Evolutionary conservation across 352 stramenopile genomes (phyloP), one percentile per base, ranked within the genome.

Genomic region (Peronospora destructor): DNA sequence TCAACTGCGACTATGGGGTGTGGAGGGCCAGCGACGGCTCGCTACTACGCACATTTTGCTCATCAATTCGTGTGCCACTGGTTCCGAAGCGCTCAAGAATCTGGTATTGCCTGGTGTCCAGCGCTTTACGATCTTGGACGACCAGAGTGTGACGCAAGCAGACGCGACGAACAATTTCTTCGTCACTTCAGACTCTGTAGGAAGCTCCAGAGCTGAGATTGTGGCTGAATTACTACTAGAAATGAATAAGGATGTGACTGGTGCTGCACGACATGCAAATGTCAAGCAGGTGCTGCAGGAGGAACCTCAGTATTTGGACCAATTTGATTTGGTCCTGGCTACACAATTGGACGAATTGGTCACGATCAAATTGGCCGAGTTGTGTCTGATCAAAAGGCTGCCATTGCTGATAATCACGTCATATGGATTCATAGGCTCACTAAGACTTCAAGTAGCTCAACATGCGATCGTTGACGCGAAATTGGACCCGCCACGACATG

Each of bases 51-150:
- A 90, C 59, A 79, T 98, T 8, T 64, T 98, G 23, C 71, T 98
- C 14, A 39, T 98, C 7, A 71, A 94, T 19, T 87, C 94, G 0
- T 84, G 89, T 12, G 81, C 95, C 8, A 97, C 89, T 4, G 95
- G 91, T 10, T 95, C 95, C 1, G 96, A 99, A 75, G 96, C 93
- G 23, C 76, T 99, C 42, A 99, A 99, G 77, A 99, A 99, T 76
- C 70, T 99, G 17, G 88, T 97, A 44, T 68, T 97, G 23, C 89
- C 89, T 12, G 78, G 89, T 14, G 67, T 96, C 13, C 72, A 89
- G 42, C 71, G 69, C 26, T 97, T 99, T 62, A 94, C 87, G 21
- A 84, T 99, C 13, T 52, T 99, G 6, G 96, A 99, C 76, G 91
- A 95, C 45, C 64, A 67, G 19, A 47, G 36, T 1, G 87, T 96